Evolutionary conservation across 441 rosid species (phyloP).

Genomic region (California macrophylla): DNA sequence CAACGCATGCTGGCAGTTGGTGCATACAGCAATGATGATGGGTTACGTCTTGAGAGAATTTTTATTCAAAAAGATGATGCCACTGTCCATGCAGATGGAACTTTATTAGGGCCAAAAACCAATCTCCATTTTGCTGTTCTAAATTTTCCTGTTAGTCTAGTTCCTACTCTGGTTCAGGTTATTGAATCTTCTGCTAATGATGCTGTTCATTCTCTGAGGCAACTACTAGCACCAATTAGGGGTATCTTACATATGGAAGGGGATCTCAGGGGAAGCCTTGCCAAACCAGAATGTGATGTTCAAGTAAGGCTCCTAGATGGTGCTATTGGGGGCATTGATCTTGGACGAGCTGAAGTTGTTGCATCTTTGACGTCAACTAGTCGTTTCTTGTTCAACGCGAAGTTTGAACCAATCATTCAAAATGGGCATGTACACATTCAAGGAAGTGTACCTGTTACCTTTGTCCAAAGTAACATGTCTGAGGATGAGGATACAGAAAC

Average conservation of each 20-base stretch:
- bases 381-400: constrained; percentile 92
- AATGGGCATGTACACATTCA: constrained; percentile 93
- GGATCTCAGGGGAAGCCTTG: constrained; percentile 92
- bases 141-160: constrained; percentile 88
- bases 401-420: constrained; percentile 78
- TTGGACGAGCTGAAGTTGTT: constrained; percentile 94
- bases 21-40: constrained; percentile 91
- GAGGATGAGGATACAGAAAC: constrained; percentile 61
- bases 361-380: constrained; percentile 87
- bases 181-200: constrained; percentile 88
- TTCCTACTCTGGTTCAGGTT: constrained; percentile 84
- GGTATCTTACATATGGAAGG: constrained; percentile 99
- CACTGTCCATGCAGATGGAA: constrained; percentile 96
- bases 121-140: constrained; percentile 98
- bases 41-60: constrained; percentile 85
- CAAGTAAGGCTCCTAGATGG: constrained; percentile 96
- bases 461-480: constrained; percentile 44
- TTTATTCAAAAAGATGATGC: constrained; percentile 96
- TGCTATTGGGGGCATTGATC: constrained; percentile 90
- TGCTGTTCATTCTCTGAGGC: constrained; percentile 72
- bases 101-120: constrained; percentile 81
- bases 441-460: constrained; percentile 85
- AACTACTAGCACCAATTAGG: constrained; percentile 77
- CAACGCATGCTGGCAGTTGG: constrained; percentile 89
- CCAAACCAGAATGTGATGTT: constrained; percentile 95